Conservation (phyloP, 2,329 filamentous ascomycete genomes). For the Hypoxylon sp. region DNA sequence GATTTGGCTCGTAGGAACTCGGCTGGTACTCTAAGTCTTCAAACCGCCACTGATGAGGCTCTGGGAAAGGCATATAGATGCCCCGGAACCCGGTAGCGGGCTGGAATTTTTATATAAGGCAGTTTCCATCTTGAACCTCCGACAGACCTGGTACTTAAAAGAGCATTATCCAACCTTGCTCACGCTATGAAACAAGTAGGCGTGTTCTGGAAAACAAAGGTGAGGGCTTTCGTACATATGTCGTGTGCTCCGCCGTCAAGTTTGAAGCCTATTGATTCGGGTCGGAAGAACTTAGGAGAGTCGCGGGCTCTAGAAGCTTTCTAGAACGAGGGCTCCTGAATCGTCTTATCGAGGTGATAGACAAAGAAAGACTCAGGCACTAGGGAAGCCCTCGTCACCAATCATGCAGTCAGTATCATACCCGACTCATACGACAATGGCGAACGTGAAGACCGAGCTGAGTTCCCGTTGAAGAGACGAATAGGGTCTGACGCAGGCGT, state of each 20-base stretch:
- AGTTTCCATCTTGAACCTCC: constrained; percentile 30
- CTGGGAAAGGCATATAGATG: constrained; percentile 20
- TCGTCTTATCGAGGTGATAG: constrained; percentile 36
- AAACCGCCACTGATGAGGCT: background rate
- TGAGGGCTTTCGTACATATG: constrained; percentile 25
- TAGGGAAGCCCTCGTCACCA: constrained; percentile 19
- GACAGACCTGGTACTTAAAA: constrained; percentile 27
- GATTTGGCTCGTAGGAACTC: background rate
- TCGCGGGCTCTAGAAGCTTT: constrained; percentile 34
- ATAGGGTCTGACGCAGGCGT: constrained; percentile 29
- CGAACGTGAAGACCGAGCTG: constrained; percentile 11
- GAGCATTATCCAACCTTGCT: constrained; percentile 15
- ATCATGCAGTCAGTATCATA: constrained; percentile 29
- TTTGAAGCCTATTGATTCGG: constrained; percentile 14
- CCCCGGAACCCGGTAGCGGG: background rate
- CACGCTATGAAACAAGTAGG: constrained; percentile 29
- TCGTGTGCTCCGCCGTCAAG: constrained; percentile 5
- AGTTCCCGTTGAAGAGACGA: constrained; percentile 22
- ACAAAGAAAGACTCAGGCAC: constrained; percentile 30
- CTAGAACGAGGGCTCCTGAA: constrained; percentile 28
- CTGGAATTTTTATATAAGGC: constrained; percentile 14
- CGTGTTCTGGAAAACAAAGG: constrained; percentile 29
- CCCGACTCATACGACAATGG: constrained; percentile 22
- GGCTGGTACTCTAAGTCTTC: background rate
- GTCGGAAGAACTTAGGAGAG: constrained; percentile 1